Conservation (phyloP, 1,284 basidiomycete species). For the Coniophora puteana region DNA sequence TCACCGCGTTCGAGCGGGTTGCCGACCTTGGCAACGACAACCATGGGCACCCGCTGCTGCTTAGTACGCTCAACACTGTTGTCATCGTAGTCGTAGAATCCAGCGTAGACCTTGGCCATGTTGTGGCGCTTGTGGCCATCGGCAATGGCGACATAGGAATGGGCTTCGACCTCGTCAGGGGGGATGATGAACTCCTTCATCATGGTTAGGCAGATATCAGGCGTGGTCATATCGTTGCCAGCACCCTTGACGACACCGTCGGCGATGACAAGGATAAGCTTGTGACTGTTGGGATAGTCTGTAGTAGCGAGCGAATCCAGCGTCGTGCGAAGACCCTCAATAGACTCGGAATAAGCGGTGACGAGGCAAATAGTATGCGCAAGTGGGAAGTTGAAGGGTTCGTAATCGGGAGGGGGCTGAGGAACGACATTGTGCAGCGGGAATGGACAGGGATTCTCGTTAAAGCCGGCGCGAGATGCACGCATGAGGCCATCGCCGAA, state of each 20-base stretch:
- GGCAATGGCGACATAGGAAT: conserved; percentile 98
- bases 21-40: conserved; percentile 92
- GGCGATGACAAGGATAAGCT: conserved; percentile 92
- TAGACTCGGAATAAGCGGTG: conserved; percentile 97
- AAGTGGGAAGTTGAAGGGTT: conserved; percentile 96
- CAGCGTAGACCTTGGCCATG: conserved; percentile 98
- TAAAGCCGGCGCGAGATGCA: conserved; percentile 43
- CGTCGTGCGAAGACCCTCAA: conserved; percentile 95
- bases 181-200: conserved; percentile 95
- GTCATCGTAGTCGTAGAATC: conserved; percentile 96
- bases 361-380: conserved; percentile 95
- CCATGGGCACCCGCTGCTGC: conserved; percentile 95
- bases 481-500: conserved; percentile 39
- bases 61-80: conserved; percentile 90
- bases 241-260: conserved; percentile 99
- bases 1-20: conserved; percentile 89
- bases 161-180: conserved; percentile 84
- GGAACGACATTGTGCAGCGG: conserved; percentile 88
- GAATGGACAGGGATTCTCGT: conserved; percentile 83
- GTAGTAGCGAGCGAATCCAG: conserved; percentile 97
- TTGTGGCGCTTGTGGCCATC: conserved; percentile 99
- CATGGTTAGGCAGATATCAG: conserved; percentile 94
- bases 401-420: conserved; percentile 88
- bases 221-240: conserved; percentile 84
- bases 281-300: conserved; percentile 98